Evolutionary conservation across 108 stramenopile species (phyloP).

Genomic region (Cyclotella choctawhatcheeana): DNA sequence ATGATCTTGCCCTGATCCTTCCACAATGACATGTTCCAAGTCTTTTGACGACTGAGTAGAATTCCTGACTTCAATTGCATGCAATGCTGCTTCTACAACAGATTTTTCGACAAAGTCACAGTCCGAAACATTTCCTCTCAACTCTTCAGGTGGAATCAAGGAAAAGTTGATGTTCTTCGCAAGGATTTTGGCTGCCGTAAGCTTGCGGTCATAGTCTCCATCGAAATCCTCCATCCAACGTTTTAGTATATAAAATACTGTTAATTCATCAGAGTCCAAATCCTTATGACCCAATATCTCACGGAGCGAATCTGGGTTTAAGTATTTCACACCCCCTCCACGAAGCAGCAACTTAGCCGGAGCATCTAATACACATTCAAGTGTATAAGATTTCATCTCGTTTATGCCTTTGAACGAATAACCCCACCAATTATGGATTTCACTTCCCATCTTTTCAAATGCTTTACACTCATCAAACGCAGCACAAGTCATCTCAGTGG

Average conservation of each 20-base stretch:
- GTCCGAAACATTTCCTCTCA: not conserved
- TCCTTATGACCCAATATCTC: constrained; percentile 12
- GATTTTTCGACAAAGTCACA: constrained; percentile 13
- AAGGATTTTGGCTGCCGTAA: constrained; percentile 6
- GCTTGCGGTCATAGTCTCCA: not conserved
- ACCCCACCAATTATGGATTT: constrained; percentile 14
- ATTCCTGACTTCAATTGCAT: constrained; percentile 2
- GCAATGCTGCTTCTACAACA: constrained; percentile 8
- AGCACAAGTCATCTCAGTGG: constrained; percentile 2
- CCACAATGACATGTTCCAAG: constrained; percentile 15
- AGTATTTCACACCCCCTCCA: not conserved
- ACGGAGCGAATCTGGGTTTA: constrained; percentile 4
- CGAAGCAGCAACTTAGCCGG: constrained; percentile 7
- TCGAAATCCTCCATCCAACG: not conserved
- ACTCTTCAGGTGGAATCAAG: not conserved
- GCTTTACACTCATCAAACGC: constrained; percentile 28
- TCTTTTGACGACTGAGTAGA: constrained; percentile 18
- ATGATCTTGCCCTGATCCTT: constrained; percentile 7
- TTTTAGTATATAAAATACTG: constrained; percentile 14
- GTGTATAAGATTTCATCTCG: constrained; percentile 1
- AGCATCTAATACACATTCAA: constrained; percentile 8
- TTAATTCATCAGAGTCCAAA: constrained; percentile 16
- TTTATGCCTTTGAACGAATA: not conserved
- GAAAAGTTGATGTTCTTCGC: constrained; percentile 7
- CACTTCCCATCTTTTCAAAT: not conserved